These are phyloP conservation scores for Kodamaea fukazawae DNA, from an alignment of 805 yeast genomes.

Conservation along the genomic window DNA sequence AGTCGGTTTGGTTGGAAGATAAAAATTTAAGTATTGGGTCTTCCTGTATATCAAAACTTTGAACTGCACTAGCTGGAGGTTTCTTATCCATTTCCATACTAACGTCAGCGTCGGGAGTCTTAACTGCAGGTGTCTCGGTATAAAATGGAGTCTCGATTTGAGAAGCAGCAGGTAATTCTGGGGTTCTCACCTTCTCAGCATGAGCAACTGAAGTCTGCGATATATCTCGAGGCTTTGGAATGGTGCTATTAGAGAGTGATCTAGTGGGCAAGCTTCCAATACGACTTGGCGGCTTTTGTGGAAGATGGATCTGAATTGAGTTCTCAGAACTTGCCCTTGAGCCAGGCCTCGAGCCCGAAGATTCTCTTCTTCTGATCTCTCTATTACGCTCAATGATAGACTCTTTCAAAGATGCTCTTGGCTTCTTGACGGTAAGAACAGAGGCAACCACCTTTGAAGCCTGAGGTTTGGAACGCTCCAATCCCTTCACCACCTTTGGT, in stretches of 20 bases:
- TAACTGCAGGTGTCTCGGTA: too few relatives aligned
- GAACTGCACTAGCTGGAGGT: neutral
- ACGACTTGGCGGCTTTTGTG: neutral
- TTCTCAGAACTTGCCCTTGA: constrained; percentile 17
- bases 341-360: constrained; percentile 19
- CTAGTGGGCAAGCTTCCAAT: constrained; percentile 2
- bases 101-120: constrained; percentile 1
- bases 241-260: neutral
- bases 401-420: constrained; percentile 49
- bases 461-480: constrained; percentile 14
- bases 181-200: too few relatives aligned
- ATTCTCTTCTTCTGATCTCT: constrained; percentile 27
- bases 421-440: constrained; percentile 15
- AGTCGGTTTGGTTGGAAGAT: constrained; percentile 28
- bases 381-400: constrained; percentile 44
- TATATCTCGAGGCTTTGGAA: constrained; percentile 1
- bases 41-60: constrained; percentile 19
- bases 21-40: constrained; percentile 39
- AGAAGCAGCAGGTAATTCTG: too few relatives aligned
- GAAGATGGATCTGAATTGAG: constrained; percentile 14
- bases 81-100: constrained; percentile 1
- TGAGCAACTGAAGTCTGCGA: neutral
- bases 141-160: too few relatives aligned
- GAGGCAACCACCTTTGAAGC: constrained; percentile 2
- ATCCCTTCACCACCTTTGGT: constrained; percentile 12